Evolutionary conservation across 805 yeast genomes (phyloP), one percentile per base, ranked within the genome.

Genomic region (Cyberlindnera americana): DNA sequence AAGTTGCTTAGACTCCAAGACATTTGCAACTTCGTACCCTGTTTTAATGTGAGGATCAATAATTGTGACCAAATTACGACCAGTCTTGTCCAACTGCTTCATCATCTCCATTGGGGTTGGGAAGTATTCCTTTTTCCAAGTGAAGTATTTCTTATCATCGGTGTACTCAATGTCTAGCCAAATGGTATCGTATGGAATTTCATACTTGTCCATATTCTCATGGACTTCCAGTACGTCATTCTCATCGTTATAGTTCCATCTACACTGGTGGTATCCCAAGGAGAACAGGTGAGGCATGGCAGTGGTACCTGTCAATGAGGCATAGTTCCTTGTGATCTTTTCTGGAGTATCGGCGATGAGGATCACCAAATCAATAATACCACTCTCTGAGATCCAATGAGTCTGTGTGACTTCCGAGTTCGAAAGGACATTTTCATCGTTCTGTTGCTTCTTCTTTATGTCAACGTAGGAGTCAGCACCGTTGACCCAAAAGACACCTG

Each of bases 101-200:
- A 88, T 60, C 90, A 93, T 78, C 14, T 68, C 60, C 31, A 71
- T 73, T 2, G 95, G 95, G 48, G 83, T 72, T 0, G 95, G 88
- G 61, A 91, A 93, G 6, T 70, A 57, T 32, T 76, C 76, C 19
- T 70, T 62, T 53, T 85, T 75, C 99, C 99, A 93, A 1, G 96
- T 89, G 61, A 93, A 93, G 60, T 87, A 93, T 63, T 87, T 83
- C 60, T 84, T 88, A 17, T 73, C 67, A 46, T 86, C 91, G 0
- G 97, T 78, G 62, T 93, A 93, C 57, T 91, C 99, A 34, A 93
- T 76, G 61, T 93, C 98, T 28, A 93, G 72, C 99, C 99, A 93
- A 37, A 93, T 83, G 12, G 83, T 78, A 59, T 93, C 99, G 57
- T 81, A 85, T 2, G 98, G 97, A 42, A 93, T 78, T 31, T 69